Evolutionary conservation across 2,329 filamentous ascomycete species (phyloP).

Genomic region (Aspergillus unguis): DNA sequence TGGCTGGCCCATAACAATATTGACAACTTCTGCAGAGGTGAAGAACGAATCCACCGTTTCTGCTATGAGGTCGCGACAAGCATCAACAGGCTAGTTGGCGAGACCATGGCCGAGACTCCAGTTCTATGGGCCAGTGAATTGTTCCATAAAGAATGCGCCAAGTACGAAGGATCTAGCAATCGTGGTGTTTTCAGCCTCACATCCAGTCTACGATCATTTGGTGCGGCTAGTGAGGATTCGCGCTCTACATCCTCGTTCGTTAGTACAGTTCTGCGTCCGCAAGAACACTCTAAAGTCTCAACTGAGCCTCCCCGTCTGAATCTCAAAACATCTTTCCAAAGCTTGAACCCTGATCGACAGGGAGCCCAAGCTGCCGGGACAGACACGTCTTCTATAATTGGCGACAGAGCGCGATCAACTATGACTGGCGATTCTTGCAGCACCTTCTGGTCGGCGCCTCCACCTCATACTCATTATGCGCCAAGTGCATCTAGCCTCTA

Average conservation of each 20-base stretch:
- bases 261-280: constrained; percentile 23
- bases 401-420: constrained; percentile 67
- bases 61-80: constrained; percentile 86
- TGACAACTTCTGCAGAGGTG: constrained; percentile 90
- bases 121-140: constrained; percentile 91
- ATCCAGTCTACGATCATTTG: constrained; percentile 43
- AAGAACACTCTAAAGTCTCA: constrained; percentile 32
- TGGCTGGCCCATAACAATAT: constrained; percentile 81
- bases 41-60: constrained; percentile 92
- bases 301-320: constrained; percentile 36
- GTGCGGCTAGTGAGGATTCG: constrained; percentile 44
- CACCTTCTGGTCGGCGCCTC: constrained; percentile 88
- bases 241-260: constrained; percentile 28
- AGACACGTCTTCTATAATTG: constrained; percentile 58
- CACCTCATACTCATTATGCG: constrained; percentile 63
- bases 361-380: constrained; percentile 55
- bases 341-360: constrained; percentile 66
- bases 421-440: constrained; percentile 68
- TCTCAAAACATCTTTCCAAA: constrained; percentile 66
- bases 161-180: constrained; percentile 40
- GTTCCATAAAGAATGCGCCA: constrained; percentile 65
- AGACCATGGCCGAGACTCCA: constrained; percentile 77
- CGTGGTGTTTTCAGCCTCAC: constrained; percentile 36
- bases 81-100: constrained; percentile 78
- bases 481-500: constrained; percentile 59